Percentiles rank a stretch among this genome's conserved stretches.
Evolutionary conservation across 306 rosid genomes (phyloP).

Genomic region (Trifolium pratense): DNA sequence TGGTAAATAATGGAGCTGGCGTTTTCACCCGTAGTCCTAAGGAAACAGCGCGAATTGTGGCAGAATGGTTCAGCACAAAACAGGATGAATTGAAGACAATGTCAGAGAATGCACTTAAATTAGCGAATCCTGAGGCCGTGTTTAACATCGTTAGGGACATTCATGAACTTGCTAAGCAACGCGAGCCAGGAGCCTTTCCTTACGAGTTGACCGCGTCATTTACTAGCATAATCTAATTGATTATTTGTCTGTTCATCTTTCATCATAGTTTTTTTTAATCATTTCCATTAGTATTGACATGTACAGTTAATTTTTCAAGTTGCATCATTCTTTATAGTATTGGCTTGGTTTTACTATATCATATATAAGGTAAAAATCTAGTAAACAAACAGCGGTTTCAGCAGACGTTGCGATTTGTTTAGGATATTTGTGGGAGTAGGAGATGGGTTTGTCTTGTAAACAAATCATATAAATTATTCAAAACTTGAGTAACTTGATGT

Average conservation of each 20-base stretch:
- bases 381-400: constrained; percentile 42
- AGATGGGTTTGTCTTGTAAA: constrained; percentile 33
- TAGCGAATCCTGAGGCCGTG: constrained; percentile 97
- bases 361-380: constrained; percentile 41
- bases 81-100: constrained; percentile 65
- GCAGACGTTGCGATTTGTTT: constrained; percentile 17
- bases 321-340: constrained; percentile 54
- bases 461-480: too few species aligned
- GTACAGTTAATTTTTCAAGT: constrained; percentile 59
- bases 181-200: constrained; percentile 72
- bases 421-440: constrained; percentile 27
- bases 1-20: constrained; percentile 93
- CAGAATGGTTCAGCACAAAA: constrained; percentile 88
- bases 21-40: constrained; percentile 91
- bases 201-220: constrained; percentile 84
- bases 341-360: constrained; percentile 42
- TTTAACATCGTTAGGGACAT: constrained; percentile 90
- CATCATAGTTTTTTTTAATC: constrained; percentile 3
- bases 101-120: constrained; percentile 82
- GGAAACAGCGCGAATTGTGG: constrained; percentile 80
- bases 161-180: constrained; percentile 75
- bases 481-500: too few species aligned
- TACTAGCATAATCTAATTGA: constrained; percentile 60
- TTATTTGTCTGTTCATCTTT: constrained; percentile 17
- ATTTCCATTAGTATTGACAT: constrained; percentile 48